phyloP scores from a whole-genome alignment of 2,329 filamentous ascomycete species.

The Amauroascus verrucosus region DNA sequence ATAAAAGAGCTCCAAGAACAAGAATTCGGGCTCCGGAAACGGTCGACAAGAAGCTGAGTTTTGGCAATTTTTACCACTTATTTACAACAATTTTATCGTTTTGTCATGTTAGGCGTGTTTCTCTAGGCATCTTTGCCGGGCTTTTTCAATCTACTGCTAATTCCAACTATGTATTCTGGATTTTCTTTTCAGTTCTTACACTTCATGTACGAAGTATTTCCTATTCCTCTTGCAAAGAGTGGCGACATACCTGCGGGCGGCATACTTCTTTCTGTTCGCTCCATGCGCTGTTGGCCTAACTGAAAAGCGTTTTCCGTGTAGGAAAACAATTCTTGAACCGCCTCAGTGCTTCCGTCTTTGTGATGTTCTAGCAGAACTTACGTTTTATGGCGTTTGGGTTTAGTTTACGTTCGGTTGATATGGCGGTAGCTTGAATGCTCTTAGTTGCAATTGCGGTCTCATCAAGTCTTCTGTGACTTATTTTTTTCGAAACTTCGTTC shows the following conservation, averaged over 20 bases:
- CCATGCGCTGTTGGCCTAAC: background rate
- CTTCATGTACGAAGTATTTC: slow-evolving; percentile 9
- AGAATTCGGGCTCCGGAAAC: slow-evolving; percentile 36
- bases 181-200: background rate
- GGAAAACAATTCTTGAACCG: background rate
- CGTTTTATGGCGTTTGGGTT: slow-evolving; percentile 1
- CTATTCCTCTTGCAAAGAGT: background rate
- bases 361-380: background rate
- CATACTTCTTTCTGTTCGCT: background rate
- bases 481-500: background rate
- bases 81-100: slow-evolving; percentile 2
- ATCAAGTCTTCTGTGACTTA: background rate
- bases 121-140: background rate
- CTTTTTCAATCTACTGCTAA: background rate
- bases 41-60: slow-evolving; percentile 18
- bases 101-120: background rate
- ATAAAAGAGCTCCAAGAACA: slow-evolving; percentile 39
- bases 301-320: background rate
- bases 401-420: background rate
- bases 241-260: background rate
- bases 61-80: background rate
- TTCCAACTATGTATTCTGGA: background rate
- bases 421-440: background rate
- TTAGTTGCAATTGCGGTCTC: background rate
- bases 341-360: background rate